These are phyloP conservation scores for Cubamyces sp. DNA, from an alignment of 768 basidiomycete genomes.

Conservation along the genomic window DNA sequence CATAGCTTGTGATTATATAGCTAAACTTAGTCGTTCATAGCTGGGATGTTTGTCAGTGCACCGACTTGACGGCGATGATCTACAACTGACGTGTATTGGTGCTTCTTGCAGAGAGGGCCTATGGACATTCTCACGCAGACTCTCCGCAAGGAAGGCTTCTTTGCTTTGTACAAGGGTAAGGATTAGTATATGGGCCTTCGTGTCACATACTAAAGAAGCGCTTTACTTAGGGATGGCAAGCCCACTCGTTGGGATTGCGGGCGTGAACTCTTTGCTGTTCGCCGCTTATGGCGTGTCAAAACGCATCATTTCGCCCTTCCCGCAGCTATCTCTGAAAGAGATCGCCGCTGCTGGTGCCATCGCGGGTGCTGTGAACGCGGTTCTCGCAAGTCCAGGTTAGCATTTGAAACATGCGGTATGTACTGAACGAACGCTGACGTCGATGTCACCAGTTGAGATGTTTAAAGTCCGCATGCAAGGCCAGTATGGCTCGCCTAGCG, in stretches of 20 bases:
- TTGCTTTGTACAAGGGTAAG: slow-evolving; percentile 93
- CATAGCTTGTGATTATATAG: neutral
- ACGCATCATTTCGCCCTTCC: slow-evolving; percentile 87
- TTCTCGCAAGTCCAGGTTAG: slow-evolving; percentile 88
- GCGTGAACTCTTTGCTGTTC: slow-evolving; percentile 95
- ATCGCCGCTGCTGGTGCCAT: slow-evolving; percentile 86
- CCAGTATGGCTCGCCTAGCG: slow-evolving; percentile 81
- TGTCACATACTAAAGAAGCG: neutral
- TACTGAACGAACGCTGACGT: no score
- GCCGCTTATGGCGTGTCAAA: slow-evolving; percentile 85
- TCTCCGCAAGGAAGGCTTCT: slow-evolving; percentile 82
- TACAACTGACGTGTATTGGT: neutral
- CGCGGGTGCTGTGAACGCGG: slow-evolving; percentile 89
- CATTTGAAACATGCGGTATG: no score
- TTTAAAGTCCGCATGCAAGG: slow-evolving; percentile 99
- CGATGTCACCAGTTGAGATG: slow-evolving; percentile 74
- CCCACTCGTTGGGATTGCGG: slow-evolving; percentile 90
- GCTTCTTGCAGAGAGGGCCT: slow-evolving; percentile 73
- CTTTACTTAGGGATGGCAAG: slow-evolving; percentile 78
- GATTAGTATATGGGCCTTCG: neutral
- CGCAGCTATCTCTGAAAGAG: slow-evolving; percentile 77
- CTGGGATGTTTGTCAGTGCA: slow-evolving; percentile 83
- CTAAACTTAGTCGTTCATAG: slow-evolving; percentile 41
- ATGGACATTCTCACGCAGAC: slow-evolving; percentile 90
- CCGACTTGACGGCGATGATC: neutral